Base-by-base conservation (phyloP, 2,329 filamentous ascomycete species). In the Setomelanomma holmii region DNA sequence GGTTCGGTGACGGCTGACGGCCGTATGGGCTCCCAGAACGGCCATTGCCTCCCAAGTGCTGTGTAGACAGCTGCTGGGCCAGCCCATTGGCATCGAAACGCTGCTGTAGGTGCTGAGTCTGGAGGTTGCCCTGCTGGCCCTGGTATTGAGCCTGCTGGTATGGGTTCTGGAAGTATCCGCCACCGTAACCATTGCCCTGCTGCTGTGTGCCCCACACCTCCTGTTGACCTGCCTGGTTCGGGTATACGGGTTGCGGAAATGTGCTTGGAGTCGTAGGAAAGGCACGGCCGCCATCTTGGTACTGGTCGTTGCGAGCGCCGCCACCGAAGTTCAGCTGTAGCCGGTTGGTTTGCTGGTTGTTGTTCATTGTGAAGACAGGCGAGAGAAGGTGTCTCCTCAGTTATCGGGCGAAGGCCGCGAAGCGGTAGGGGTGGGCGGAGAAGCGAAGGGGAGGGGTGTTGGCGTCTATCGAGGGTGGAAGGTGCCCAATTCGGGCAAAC, bases 31-130 rank as follows among this genome's bases (percentile, higher is more conserved):
- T 80, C 22, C 86, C 86, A 23, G 83, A 83, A 61, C 91, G 85
- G 54, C 87, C 86, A 38, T 85, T 86, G 39, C 86, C 86, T 40
- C 86, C 86, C 19, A 98, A 84, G 75, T 97, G 96, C 80, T 98
- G 93, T 76, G 97, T 92, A 52, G 93, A 96, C 76, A 98, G 96
- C 75, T 99, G 95, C 74, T 97, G 91, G 55, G 93, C 92, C 40
- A 98, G 84, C 23, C 92, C 93, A 67, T 91, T 95, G 66, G 93
- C 96, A 68, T 90, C 91, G 72, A 80, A 84, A 79, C 75, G 75
- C 53, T 80, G 77, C 46, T 80, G 77, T 46, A 79, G 74, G 58
- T 85, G 82, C 42, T 81, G 81, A 40, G 83, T 80, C 55, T 74
- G 76, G 38, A 75, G 66, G 50, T 75, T 74, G 27, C 71, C 73